phyloP scores from a whole-genome alignment of 306 rosid genomes.

The Quercus alba region DNA sequence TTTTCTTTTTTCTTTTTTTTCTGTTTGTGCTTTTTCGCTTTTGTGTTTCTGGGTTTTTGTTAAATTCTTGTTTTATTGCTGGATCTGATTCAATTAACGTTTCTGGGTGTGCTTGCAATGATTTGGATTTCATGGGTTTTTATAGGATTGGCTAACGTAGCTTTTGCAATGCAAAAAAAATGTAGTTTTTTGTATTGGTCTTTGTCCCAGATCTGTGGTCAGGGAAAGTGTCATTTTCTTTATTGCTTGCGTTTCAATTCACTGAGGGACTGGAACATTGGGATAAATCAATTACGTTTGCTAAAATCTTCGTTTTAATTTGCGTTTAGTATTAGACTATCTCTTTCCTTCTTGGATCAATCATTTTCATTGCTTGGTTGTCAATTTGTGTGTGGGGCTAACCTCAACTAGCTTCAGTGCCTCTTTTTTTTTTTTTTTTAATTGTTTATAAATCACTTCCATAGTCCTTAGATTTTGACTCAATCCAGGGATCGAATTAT shows the following conservation, averaged over 20 bases:
- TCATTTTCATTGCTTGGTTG: conserved; percentile 35
- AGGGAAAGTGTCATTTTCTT: background rate
- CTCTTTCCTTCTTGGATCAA: conserved; percentile 21
- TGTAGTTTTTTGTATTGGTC: background rate
- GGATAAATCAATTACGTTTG: background rate
- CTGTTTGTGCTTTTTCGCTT: background rate
- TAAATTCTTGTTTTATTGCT: background rate
- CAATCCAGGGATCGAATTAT: conserved; percentile 19
- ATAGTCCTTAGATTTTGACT: conserved; percentile 9
- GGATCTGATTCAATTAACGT: conserved; percentile 27
- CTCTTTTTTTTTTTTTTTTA: background rate
- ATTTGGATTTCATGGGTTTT: conserved; percentile 3
- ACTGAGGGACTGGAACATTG: background rate
- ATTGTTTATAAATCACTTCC: background rate
- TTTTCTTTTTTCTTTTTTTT: background rate
- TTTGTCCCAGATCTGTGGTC: conserved; percentile 15
- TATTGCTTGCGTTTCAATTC: background rate
- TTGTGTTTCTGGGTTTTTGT: conserved; percentile 9
- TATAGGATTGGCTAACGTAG: background rate
- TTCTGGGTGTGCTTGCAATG: conserved; percentile 6
- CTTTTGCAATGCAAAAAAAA: background rate
- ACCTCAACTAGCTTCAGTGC: conserved; percentile 13
- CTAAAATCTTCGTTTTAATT: background rate
- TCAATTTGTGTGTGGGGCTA: conserved; percentile 9
- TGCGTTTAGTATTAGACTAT: background rate